Percentiles rank a stretch among this genome's conserved stretches.
phyloP scores from a whole-genome alignment of 164 flowering plant species.

The Tinospora cordifolia region DNA sequence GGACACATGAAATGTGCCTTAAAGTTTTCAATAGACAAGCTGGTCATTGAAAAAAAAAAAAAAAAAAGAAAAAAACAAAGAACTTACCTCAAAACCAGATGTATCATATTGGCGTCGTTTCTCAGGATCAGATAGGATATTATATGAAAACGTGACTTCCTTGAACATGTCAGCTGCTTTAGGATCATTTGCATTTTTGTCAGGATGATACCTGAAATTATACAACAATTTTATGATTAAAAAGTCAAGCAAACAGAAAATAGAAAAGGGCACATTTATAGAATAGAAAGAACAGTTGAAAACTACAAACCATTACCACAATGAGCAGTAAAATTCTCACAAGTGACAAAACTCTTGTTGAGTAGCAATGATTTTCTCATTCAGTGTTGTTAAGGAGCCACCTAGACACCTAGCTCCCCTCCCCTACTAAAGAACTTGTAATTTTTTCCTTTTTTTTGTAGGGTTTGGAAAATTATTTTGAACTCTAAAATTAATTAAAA shows the following conservation, averaged over 20 bases:
- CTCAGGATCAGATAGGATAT: slow-evolving; percentile 80
- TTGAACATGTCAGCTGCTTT: slow-evolving; percentile 87
- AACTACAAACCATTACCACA: not conserved
- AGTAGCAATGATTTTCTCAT: not conserved
- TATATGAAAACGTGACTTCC: slow-evolving; percentile 85
- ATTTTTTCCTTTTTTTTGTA: no score
- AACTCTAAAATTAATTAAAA: no score
- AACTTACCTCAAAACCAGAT: slow-evolving; percentile 88
- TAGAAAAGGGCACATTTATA: not conserved
- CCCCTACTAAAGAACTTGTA: no score
- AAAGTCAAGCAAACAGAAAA: not conserved
- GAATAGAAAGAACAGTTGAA: no score
- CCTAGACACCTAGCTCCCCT: no score
- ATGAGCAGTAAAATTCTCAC: not conserved
- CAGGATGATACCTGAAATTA: slow-evolving; percentile 87
- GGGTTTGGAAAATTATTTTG: no score
- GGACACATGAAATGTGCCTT: not conserved
- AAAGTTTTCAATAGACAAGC: not conserved
- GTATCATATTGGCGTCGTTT: slow-evolving; percentile 82
- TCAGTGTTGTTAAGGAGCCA: no score
- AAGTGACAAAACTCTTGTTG: not conserved
- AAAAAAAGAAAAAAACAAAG: not conserved
- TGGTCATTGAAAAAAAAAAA: no score
- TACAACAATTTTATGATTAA: not conserved
- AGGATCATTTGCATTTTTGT: slow-evolving; percentile 95